Base-by-base conservation (phyloP, 2,329 filamentous ascomycete genomes). In the Claviceps maximensis region DNA sequence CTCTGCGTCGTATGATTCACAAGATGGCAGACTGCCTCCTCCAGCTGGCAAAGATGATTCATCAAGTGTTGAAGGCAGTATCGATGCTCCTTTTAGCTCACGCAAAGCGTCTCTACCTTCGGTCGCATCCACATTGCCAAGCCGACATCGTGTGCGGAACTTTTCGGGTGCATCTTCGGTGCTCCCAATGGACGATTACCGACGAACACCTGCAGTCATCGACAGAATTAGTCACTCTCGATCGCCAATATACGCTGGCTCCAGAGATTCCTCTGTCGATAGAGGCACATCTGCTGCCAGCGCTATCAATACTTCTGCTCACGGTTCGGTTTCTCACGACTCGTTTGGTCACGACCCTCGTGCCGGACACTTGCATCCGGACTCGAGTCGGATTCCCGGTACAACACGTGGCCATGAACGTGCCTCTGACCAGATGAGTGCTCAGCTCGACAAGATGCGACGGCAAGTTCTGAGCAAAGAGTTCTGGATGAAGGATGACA, bases 401-500 rank as follows among this genome's bases (percentile, higher is more conserved):
- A 82, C 78, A 1, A 77, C 74, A 15, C 69, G 70, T 10, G 76
- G 75, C 53, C 62, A 62, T 36, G 78, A 81, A 59, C 77, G 77
- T 2, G 76, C 75, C 5, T 75, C 77, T 2, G 80, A 80, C 55
- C 72, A 74, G 49, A 79, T 83, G 54, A 83, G 73, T 60, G 76
- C 79, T 9, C 76, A 79, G 52, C 70, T 85, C 7, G 80, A 81
- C 49, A 84, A 86, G 59, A 85, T 95, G 74, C 82, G 86, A 57
- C 87, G 88, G 61, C 89, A 91, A 63, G 84, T 98, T 8, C 72
- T 97, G 47, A 95, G 87, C 65, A 93, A 90, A 63, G 90, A 97
- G 60, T 97, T 95, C 61, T 97, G 91, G 93, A 98, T 98, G 93
- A 87, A 89, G 55, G 93, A 98, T 65, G 93, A 97, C 63, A 96